A percentile compares a stretch with the other conserved stretches of the same genome.
Evolutionary conservation across 495 filamentous ascomycete species (phyloP).

Genomic region (Neurospora sp.): DNA sequence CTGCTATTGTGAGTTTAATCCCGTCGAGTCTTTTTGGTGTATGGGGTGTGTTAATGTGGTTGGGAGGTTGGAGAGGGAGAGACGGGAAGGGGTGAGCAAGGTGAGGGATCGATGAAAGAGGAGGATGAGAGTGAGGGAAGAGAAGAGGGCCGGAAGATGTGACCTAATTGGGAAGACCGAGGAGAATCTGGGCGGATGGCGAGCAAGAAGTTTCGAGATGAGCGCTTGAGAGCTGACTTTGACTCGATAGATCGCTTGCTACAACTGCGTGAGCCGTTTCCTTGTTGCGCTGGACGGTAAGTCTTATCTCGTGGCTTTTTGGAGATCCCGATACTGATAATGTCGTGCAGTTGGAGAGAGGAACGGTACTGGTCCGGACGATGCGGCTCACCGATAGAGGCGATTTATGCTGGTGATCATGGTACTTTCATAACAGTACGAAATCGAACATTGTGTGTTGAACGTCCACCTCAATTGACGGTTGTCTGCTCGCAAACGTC

Average conservation of each 20-base stretch:
- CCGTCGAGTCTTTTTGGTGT: not conserved
- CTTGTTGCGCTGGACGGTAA: constrained; percentile 71
- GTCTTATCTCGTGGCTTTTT: constrained; percentile 12
- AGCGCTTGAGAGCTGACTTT: not conserved
- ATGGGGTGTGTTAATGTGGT: not conserved
- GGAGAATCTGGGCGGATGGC: too few species aligned
- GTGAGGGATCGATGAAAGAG: not conserved
- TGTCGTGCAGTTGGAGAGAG: constrained; percentile 36
- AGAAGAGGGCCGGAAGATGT: not conserved
- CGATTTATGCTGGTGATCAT: not conserved
- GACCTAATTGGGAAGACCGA: too few species aligned
- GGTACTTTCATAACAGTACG: not conserved
- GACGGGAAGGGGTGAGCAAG: not conserved
- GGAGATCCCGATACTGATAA: not conserved
- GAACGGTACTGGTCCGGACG: constrained; percentile 32
- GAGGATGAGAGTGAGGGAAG: not conserved
- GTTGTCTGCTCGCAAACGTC: not conserved
- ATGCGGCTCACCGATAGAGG: constrained; percentile 17
- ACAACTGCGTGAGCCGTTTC: constrained; percentile 82
- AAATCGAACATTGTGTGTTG: not conserved
- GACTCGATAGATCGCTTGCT: constrained; percentile 45
- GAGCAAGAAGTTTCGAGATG: too few species aligned
- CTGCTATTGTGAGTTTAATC: constrained; percentile 47
- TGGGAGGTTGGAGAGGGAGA: not conserved
- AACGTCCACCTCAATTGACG: not conserved